These are phyloP conservation scores for Penicillium simplicissimum DNA, from an alignment of 495 filamentous ascomycete genomes.

Conservation along the genomic window DNA sequence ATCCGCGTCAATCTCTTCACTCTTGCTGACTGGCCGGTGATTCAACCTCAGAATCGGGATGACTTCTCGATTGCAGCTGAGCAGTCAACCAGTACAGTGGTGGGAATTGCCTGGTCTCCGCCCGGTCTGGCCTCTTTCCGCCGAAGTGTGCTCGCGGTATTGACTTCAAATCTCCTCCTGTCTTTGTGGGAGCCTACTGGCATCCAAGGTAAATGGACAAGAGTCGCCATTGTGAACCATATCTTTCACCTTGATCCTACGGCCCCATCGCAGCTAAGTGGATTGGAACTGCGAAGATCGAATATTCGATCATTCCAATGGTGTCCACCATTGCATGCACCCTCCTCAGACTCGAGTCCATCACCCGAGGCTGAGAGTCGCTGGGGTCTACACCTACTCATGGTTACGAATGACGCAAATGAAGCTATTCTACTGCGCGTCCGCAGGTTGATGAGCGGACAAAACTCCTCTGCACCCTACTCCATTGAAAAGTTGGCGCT, in stretches of 20 bases:
- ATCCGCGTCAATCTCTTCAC: slow-evolving; percentile 56
- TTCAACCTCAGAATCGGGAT: slow-evolving; percentile 44
- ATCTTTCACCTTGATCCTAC: slow-evolving; percentile 28
- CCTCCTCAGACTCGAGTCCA: neutral
- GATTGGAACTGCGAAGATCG: slow-evolving; percentile 25
- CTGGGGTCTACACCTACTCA: slow-evolving; percentile 45
- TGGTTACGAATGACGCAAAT: slow-evolving; percentile 45
- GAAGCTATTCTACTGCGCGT: slow-evolving; percentile 38
- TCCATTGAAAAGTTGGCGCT: slow-evolving; percentile 28
- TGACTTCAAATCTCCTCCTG: slow-evolving; percentile 58
- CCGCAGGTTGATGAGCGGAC: neutral
- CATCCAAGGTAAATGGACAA: slow-evolving; percentile 41
- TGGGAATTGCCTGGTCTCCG: slow-evolving; percentile 60
- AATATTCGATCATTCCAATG: slow-evolving; percentile 47
- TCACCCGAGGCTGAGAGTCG: slow-evolving; percentile 28
- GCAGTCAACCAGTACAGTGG: slow-evolving; percentile 55
- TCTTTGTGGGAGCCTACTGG: slow-evolving; percentile 49
- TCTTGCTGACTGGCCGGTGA: slow-evolving; percentile 51
- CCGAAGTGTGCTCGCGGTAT: slow-evolving; percentile 58
- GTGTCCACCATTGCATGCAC: slow-evolving; percentile 37
- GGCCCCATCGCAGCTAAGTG: slow-evolving; percentile 12
- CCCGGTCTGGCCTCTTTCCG: slow-evolving; percentile 58
- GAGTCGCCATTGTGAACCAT: slow-evolving; percentile 47
- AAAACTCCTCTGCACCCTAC: slow-evolving; percentile 14
- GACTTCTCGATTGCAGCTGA: slow-evolving; percentile 65